Evolutionary conservation across 306 rosid genomes (phyloP).

Genomic region (Inga oerstediana): DNA sequence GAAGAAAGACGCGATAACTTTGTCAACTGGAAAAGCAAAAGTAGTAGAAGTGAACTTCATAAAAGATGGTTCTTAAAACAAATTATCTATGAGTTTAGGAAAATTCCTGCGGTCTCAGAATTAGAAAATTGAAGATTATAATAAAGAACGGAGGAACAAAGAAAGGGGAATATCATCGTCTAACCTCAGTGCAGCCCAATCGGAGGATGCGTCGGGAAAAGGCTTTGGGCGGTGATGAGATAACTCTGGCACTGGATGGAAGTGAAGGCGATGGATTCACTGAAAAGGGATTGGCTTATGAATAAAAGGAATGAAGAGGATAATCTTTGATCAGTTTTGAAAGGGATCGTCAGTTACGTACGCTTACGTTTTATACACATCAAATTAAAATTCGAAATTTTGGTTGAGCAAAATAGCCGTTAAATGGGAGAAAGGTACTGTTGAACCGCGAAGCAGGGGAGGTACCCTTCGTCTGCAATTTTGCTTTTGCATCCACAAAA

Average conservation of each 20-base stretch:
- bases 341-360: conserved; percentile 10
- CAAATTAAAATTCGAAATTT: conserved; percentile 26
- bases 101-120: not conserved
- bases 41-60: not conserved
- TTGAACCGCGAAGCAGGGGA: conserved; percentile 9
- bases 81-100: not conserved
- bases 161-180: not conserved
- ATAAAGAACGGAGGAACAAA: conserved; percentile 15
- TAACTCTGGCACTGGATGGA: not conserved
- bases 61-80: conserved; percentile 20
- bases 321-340: conserved; percentile 25
- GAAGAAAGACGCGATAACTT: not conserved
- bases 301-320: conserved; percentile 27
- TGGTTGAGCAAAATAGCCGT: conserved; percentile 34
- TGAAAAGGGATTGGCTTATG: not conserved
- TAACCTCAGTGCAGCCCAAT: conserved; percentile 29
- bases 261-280: not conserved
- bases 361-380: conserved; percentile 3
- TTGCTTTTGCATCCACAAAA: not conserved
- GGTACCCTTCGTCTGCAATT: not conserved
- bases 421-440: conserved; percentile 21
- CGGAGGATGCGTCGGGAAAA: not conserved
- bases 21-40: not conserved
- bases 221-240: conserved; percentile 20
- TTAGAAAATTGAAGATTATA: not conserved